Evolutionary conservation across 768 basidiomycete genomes (phyloP).

Genomic region (Agaricus subrufescens): DNA sequence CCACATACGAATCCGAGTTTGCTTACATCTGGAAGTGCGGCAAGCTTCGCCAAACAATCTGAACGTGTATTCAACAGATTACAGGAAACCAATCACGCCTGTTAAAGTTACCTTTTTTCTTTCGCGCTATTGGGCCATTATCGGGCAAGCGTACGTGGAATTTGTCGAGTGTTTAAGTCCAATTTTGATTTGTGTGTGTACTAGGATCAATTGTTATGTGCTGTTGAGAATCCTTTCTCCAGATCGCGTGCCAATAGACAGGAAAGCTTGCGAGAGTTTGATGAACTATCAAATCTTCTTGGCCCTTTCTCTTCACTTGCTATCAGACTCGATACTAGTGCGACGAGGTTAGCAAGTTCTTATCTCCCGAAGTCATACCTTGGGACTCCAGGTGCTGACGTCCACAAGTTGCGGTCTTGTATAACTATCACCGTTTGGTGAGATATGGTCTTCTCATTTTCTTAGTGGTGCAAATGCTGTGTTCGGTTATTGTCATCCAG

Average conservation of each 20-base stretch:
- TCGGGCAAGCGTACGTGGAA: conserved; percentile 12
- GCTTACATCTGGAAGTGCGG: conserved; percentile 5
- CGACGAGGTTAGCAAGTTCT: conserved; percentile 12
- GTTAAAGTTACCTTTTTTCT: conserved; percentile 10
- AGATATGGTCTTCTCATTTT: background rate
- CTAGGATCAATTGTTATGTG: conserved; percentile 1
- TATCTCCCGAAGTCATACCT: no score
- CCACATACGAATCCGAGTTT: background rate
- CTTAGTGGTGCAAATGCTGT: background rate
- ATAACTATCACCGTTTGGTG: background rate
- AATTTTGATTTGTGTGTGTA: background rate
- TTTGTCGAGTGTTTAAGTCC: no score
- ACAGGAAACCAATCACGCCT: conserved; percentile 2
- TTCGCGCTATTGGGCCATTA: conserved; percentile 14
- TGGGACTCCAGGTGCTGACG: background rate
- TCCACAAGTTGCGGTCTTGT: background rate
- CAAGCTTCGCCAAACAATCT: background rate
- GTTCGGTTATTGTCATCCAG: background rate
- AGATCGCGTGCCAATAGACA: conserved; percentile 9
- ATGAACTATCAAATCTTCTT: conserved; percentile 14
- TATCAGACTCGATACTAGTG: conserved; percentile 14
- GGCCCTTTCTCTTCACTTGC: conserved; percentile 13
- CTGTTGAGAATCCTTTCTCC: background rate
- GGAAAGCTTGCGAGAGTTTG: conserved; percentile 5
- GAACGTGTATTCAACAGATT: no score